Evolutionary conservation across 768 basidiomycete species (phyloP).

Genomic region (Porphyrellus cyaneotinctus): DNA sequence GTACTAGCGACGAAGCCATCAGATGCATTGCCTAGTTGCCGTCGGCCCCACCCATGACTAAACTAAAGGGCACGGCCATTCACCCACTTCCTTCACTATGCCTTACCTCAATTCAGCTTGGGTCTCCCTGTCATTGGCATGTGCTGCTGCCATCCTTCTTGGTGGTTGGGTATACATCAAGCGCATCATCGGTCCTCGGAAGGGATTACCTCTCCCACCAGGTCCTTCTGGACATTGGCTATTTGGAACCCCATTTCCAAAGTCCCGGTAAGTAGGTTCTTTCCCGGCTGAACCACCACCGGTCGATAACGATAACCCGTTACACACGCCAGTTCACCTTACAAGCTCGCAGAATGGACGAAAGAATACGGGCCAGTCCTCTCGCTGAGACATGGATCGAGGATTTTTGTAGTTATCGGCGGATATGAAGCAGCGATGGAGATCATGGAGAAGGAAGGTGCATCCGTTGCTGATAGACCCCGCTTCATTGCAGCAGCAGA

Average conservation of each 20-base stretch:
- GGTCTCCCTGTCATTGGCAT: not conserved
- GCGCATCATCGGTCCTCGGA: not conserved
- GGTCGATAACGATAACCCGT: too few relatives aligned
- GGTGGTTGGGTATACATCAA: not conserved
- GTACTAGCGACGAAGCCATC: too few relatives aligned
- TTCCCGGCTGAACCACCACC: not conserved
- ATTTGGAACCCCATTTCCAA: slow-evolving; percentile 6
- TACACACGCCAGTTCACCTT: not conserved
- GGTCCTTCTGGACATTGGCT: slow-evolving; percentile 11
- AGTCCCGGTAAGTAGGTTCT: not conserved
- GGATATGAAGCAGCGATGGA: slow-evolving; percentile 10
- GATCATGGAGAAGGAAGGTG: slow-evolving; percentile 11
- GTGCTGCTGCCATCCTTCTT: not conserved
- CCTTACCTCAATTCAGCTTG: not conserved
- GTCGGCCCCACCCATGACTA: too few relatives aligned
- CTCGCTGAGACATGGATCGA: slow-evolving; percentile 1
- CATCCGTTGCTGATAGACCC: slow-evolving; percentile 3
- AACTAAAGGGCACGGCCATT: not conserved
- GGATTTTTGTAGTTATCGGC: slow-evolving; percentile 4
- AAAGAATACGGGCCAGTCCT: slow-evolving; percentile 6
- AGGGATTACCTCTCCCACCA: not conserved
- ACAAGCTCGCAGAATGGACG: slow-evolving; percentile 4
- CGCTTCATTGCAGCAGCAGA: slow-evolving; percentile 2
- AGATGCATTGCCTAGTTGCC: too few relatives aligned
- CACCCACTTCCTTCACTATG: not conserved